A percentile compares a stretch with the other conserved stretches of the same genome.
These are phyloP conservation scores for Aureobasidium sp. DNA, from an alignment of 2,329 filamentous ascomycete genomes.

Conservation along the genomic window DNA sequence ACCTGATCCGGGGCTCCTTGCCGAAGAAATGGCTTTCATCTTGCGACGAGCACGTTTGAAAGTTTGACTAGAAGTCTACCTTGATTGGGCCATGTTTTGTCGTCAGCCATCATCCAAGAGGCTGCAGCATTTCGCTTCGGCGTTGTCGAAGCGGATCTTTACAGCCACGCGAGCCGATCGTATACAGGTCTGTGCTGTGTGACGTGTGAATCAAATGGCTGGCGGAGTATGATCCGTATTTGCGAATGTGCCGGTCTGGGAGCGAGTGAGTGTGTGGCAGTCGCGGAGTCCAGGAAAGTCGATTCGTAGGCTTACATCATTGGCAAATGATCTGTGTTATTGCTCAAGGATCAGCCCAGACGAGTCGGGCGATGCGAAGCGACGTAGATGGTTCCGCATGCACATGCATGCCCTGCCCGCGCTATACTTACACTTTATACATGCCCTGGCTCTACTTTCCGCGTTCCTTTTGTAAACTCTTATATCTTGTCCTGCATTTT, in stretches of 20 bases:
- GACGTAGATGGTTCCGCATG: neutral
- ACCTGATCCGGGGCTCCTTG: neutral
- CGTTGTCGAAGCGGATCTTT: neutral
- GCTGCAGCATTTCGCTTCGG: neutral
- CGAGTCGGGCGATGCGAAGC: neutral
- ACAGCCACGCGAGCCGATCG: neutral
- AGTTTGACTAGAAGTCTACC: too few species aligned
- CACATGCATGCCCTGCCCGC: neutral
- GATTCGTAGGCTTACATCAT: neutral
- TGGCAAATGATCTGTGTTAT: neutral
- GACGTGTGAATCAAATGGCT: neutral
- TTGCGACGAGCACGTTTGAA: too few species aligned
- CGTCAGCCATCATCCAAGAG: neutral
- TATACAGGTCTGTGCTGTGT: neutral
- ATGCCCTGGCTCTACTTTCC: neutral
- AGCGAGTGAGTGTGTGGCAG: neutral
- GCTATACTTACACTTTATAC: neutral
- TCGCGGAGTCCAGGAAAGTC: neutral
- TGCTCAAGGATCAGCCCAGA: neutral
- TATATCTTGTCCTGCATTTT: neutral
- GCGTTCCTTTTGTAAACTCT: neutral
- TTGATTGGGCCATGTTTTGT: too few species aligned
- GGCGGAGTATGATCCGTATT: neutral
- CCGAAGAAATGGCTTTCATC: neutral
- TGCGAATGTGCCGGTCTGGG: neutral